These are phyloP conservation scores for Arabis alpina DNA, from an alignment of 345 rosid species.

Conservation along the genomic window DNA sequence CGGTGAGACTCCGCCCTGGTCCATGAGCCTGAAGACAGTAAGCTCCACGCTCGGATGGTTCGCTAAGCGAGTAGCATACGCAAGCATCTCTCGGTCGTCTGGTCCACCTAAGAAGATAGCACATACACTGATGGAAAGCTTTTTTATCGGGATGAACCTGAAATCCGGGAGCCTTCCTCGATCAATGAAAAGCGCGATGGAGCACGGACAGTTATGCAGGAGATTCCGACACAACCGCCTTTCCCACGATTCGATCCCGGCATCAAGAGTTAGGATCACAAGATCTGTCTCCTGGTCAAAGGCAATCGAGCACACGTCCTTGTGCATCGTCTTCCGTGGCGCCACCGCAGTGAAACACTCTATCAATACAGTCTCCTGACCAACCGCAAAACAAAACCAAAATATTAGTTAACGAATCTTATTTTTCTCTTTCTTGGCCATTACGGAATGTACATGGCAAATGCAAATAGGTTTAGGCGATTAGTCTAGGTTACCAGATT, in stretches of 20 bases:
- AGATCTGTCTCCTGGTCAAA: slow-evolving; percentile 44
- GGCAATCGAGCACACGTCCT: slow-evolving; percentile 48
- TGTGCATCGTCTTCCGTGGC: slow-evolving; percentile 50
- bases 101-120: slow-evolving; percentile 54
- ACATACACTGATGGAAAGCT: slow-evolving; percentile 30
- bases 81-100: slow-evolving; percentile 57
- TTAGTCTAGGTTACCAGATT: slow-evolving; percentile 14
- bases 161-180: slow-evolving; percentile 46
- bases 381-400: neutral
- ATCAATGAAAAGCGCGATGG: slow-evolving; percentile 40
- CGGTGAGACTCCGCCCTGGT: slow-evolving; percentile 8
- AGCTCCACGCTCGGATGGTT: slow-evolving; percentile 38
- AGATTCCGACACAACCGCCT: slow-evolving; percentile 36
- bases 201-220: slow-evolving; percentile 44
- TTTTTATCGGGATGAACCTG: slow-evolving; percentile 34
- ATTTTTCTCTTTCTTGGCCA: neutral
- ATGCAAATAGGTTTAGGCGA: neutral
- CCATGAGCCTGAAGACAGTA: slow-evolving; percentile 34
- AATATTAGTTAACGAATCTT: neutral
- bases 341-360: slow-evolving; percentile 51
- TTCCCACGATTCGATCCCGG: slow-evolving; percentile 33
- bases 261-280: slow-evolving; percentile 42
- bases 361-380: slow-evolving; percentile 40
- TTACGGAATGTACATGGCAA: too few relatives aligned
- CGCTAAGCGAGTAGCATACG: slow-evolving; percentile 45